Conservation (phyloP, 1,284 basidiomycete species). For the Ceratobasidium sp. region DNA sequence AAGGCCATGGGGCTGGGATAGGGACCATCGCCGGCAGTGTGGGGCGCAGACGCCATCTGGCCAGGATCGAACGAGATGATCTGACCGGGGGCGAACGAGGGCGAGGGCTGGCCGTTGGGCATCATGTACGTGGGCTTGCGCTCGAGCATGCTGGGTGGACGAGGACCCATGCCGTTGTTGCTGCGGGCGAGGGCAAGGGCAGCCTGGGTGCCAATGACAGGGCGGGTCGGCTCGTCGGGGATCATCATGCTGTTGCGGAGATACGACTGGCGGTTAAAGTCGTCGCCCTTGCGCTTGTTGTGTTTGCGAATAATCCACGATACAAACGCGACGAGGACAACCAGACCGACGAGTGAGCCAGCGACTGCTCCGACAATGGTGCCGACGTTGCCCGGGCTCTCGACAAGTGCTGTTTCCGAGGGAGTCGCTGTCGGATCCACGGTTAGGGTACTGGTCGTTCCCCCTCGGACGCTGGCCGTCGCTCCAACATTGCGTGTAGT, state of each 20-base stretch:
- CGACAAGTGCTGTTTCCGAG: constrained; percentile 4
- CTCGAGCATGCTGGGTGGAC: constrained; percentile 41
- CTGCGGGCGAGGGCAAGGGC: constrained; percentile 36
- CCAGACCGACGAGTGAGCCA: constrained; percentile 24
- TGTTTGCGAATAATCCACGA: constrained; percentile 36
- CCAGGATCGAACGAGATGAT: constrained; percentile 24
- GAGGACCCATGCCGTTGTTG: constrained; percentile 38
- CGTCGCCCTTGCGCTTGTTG: constrained; percentile 36
- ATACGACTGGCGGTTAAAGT: constrained; percentile 39
- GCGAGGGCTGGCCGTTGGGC: constrained; percentile 24
- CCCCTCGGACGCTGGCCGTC: not conserved
- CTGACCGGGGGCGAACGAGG: constrained; percentile 24
- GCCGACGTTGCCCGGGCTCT: constrained; percentile 10
- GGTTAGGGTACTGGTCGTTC: constrained; percentile 6
- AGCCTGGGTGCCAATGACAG: constrained; percentile 35
- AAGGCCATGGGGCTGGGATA: constrained; percentile 32
- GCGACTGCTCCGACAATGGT: constrained; percentile 40
- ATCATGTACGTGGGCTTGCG: constrained; percentile 24
- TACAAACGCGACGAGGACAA: constrained; percentile 33
- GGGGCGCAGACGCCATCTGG: constrained; percentile 19
- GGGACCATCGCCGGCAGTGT: not conserved
- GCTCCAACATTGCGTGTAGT: not conserved
- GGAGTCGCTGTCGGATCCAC: not conserved
- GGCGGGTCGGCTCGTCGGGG: constrained; percentile 37
- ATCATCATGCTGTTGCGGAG: constrained; percentile 42